A percentile compares a stretch with the other conserved stretches of the same genome.
Evolutionary conservation across 1,284 basidiomycete species (phyloP).

Genomic region (Sanghuangporus weigelae): DNA sequence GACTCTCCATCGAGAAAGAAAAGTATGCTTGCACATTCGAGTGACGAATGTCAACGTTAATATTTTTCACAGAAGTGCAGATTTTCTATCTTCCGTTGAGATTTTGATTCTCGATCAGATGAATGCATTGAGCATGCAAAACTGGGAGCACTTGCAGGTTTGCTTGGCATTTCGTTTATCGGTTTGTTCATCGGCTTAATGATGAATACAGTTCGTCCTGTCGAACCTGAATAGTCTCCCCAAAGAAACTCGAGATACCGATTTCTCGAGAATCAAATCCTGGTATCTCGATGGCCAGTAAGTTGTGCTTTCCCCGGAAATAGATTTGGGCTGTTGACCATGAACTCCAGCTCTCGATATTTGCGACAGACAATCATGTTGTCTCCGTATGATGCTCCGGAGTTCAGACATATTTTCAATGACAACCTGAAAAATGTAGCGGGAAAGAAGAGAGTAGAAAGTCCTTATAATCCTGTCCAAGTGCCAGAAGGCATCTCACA

Average conservation of each 20-base stretch:
- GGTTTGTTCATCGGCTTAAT: not conserved
- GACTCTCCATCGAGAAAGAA: slow-evolving; percentile 93
- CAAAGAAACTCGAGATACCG: slow-evolving; percentile 87
- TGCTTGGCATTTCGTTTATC: slow-evolving; percentile 16
- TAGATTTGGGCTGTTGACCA: not conserved
- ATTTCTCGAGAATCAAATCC: slow-evolving; percentile 95
- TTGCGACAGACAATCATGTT: slow-evolving; percentile 88
- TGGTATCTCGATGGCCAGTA: slow-evolving; percentile 96
- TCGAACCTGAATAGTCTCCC: slow-evolving; percentile 84
- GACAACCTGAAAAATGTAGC: slow-evolving; percentile 73
- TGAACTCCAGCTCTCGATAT: slow-evolving; percentile 57
- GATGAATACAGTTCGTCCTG: slow-evolving; percentile 70
- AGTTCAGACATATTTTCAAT: slow-evolving; percentile 79
- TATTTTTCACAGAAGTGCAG: slow-evolving; percentile 53
- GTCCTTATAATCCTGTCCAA: slow-evolving; percentile 62
- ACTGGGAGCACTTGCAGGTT: slow-evolving; percentile 97
- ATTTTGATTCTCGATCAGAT: slow-evolving; percentile 90
- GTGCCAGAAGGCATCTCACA: slow-evolving; percentile 80
- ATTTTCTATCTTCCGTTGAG: slow-evolving; percentile 94
- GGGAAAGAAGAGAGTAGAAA: slow-evolving; percentile 74
- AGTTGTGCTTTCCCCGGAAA: slow-evolving; percentile 29
- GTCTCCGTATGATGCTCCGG: slow-evolving; percentile 88
- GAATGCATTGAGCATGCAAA: slow-evolving; percentile 96
- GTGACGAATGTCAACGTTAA: not conserved
- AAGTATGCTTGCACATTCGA: slow-evolving; percentile 44